A percentile compares a stretch with the other conserved stretches of the same genome.
Conservation (phyloP, 192 early-diverging fungal species). For the Mortierella claussenii region DNA sequence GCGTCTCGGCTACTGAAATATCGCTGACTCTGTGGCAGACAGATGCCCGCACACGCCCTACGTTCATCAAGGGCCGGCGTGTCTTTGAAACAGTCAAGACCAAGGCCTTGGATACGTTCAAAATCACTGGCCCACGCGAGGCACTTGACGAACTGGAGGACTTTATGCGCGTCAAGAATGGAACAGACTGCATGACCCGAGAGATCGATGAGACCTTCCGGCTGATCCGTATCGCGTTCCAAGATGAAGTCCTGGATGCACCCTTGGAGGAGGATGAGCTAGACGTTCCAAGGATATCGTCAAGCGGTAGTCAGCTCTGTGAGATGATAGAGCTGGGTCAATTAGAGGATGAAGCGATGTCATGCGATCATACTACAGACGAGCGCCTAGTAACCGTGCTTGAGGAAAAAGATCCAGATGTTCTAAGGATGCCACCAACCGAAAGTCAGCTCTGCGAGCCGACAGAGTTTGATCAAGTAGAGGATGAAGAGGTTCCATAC, state of each 20-base stretch:
- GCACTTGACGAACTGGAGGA: constrained; percentile 30
- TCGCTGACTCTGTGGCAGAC: constrained; percentile 35
- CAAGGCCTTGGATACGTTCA: constrained; percentile 44
- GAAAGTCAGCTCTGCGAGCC: not conserved
- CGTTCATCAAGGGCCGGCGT: constrained; percentile 14
- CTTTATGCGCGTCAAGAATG: constrained; percentile 36
- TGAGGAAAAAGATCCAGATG: constrained; percentile 6
- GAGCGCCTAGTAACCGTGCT: not conserved
- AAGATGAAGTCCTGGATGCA: constrained; percentile 4
- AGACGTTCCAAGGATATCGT: not conserved
- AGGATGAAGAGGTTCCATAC: not conserved
- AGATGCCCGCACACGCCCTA: constrained; percentile 18
- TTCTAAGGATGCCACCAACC: not conserved
- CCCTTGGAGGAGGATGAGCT: constrained; percentile 6
- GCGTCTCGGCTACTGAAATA: constrained; percentile 28
- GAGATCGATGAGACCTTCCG: constrained; percentile 23
- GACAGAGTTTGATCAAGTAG: not conserved
- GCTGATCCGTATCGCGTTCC: constrained; percentile 29
- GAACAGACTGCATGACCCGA: constrained; percentile 25
- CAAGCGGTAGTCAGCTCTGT: not conserved
- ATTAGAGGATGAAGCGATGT: not conserved
- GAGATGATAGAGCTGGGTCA: not conserved
- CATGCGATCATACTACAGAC: too few relatives aligned
- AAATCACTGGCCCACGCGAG: constrained; percentile 21
- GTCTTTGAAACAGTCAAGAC: constrained; percentile 21